Evolutionary conservation across 352 stramenopile genomes (phyloP).

Genomic region (Phytophthora litchii): DNA sequence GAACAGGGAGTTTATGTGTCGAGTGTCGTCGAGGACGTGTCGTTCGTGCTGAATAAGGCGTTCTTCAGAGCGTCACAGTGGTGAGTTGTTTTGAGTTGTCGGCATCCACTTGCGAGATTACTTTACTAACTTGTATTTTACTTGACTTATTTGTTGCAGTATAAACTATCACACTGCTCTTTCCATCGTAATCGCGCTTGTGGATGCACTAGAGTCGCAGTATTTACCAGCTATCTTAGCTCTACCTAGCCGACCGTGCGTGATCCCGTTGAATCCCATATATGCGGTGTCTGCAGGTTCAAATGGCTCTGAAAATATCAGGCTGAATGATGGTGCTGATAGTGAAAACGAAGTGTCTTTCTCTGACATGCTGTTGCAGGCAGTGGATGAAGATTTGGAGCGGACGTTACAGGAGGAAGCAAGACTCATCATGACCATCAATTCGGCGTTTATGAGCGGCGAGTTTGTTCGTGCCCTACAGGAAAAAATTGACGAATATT

Average conservation of each 20-base stretch:
- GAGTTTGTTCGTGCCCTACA: slow-evolving; percentile 72
- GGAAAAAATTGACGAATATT: slow-evolving; percentile 65
- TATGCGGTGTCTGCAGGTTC: slow-evolving; percentile 10
- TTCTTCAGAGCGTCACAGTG: slow-evolving; percentile 80
- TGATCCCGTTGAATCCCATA: slow-evolving; percentile 49
- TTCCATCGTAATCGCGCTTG: slow-evolving; percentile 81
- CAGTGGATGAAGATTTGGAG: slow-evolving; percentile 80
- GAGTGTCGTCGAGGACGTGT: slow-evolving; percentile 85
- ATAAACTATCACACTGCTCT: slow-evolving; percentile 85
- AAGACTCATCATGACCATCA: slow-evolving; percentile 89
- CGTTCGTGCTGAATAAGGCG: slow-evolving; percentile 86
- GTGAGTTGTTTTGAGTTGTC: slow-evolving; percentile 34
- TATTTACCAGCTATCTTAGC: slow-evolving; percentile 80
- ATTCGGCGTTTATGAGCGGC: slow-evolving; percentile 81
- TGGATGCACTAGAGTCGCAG: slow-evolving; percentile 82
- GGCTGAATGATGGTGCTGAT: slow-evolving; percentile 24
- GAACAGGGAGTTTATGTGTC: slow-evolving; percentile 72
- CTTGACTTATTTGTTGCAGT: slow-evolving; percentile 30
- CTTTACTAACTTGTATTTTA: slow-evolving; percentile 18
- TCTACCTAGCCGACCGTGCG: slow-evolving; percentile 62
- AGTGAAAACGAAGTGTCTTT: slow-evolving; percentile 61
- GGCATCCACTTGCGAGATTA: neutral
- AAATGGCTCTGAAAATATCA: neutral
- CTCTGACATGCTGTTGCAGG: slow-evolving; percentile 78
- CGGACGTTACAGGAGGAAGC: slow-evolving; percentile 66